Base-by-base conservation (phyloP, 2,329 filamentous ascomycete species). In the Gaeumannomyces sp. region DNA sequence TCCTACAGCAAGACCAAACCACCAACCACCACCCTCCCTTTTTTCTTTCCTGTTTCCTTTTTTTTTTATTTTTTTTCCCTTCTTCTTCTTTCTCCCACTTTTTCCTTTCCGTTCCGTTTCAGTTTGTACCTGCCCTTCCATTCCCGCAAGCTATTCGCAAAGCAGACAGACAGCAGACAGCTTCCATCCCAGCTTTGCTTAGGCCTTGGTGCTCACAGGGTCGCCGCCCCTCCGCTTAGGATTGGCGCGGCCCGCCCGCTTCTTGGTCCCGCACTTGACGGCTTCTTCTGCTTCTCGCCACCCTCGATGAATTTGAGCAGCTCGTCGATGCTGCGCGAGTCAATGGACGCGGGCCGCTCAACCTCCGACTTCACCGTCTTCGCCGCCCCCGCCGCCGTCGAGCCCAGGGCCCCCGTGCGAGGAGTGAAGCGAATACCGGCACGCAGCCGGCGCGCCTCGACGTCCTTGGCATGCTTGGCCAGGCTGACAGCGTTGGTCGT, bases 401-500 rank as follows among this genome's bases (percentile, higher is more conserved):
- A 70, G 13, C 81, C 77, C 62, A 83, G 83, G 70, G 89, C 83
- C 10, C 86, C 85, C 64, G 89, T 83, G 58, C 85, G 82, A 29
- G 87, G 81, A 27, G 85, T 87, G 72, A 94, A 86, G 64, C 86
- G 84, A 69, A 93, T 89, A 60, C 84, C 85, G 11, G 89, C 84
- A 66, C 89, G 87, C 59, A 93, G 82, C 67, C 90, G 85, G 65
- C 89, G 87, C 61, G 88, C 87, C 76, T 95, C 89, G 53, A 91
- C 83, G 68, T 95, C 91, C 79, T 97, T 96, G 66, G 92, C 90
- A 73, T 96, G 93, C 81, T 96, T 97, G 62, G 93, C 94, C 70
- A 98, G 93, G 45, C 88, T 90, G 57, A 99, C 95, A 59, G 95
- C 95, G 72, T 96, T 97, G 77, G 96, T 91, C 0, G 94, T 98